Conservation (phyloP, 169 alveolate species). For the Eimeria maxima region DNA sequence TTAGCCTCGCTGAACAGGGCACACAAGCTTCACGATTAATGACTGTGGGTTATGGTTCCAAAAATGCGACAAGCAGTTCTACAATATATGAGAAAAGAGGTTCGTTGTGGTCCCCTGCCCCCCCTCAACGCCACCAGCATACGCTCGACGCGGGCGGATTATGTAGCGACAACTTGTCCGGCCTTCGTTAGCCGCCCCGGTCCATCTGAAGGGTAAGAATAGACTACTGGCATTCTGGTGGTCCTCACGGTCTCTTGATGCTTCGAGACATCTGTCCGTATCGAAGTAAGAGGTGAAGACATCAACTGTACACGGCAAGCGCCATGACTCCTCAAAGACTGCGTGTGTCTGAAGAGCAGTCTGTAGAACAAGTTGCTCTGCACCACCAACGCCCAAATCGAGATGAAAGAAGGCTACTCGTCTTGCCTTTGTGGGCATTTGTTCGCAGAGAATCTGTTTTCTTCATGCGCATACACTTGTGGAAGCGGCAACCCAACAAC, state of each 20-base stretch:
- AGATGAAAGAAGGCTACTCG: slow-evolving; percentile 94
- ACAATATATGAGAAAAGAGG: background rate
- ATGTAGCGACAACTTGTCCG: background rate
- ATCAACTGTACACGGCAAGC: slow-evolving; percentile 89
- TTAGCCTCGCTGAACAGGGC: slow-evolving; percentile 89
- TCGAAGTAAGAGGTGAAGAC: slow-evolving; percentile 94
- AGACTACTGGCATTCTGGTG: background rate
- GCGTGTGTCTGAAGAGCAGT: slow-evolving; percentile 91
- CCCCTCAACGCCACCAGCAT: background rate
- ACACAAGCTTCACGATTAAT: background rate
- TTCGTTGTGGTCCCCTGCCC: background rate
- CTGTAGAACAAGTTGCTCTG: slow-evolving; percentile 95
- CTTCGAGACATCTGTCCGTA: slow-evolving; percentile 92
- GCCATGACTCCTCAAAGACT: background rate
- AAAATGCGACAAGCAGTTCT: background rate
- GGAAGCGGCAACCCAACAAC: background rate
- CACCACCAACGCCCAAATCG: slow-evolving; percentile 97
- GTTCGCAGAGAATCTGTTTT: background rate
- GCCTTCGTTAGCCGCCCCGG: background rate
- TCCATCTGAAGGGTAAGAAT: background rate
- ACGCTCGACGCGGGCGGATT: background rate
- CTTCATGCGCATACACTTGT: background rate
- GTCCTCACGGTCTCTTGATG: slow-evolving; percentile 72
- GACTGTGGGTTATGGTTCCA: background rate
- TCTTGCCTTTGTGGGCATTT: background rate